Percentiles rank a stretch among this genome's conserved stretches.
Conservation (phyloP, 2,329 filamentous ascomycete genomes). For the Emmonsiellopsis sp. region DNA sequence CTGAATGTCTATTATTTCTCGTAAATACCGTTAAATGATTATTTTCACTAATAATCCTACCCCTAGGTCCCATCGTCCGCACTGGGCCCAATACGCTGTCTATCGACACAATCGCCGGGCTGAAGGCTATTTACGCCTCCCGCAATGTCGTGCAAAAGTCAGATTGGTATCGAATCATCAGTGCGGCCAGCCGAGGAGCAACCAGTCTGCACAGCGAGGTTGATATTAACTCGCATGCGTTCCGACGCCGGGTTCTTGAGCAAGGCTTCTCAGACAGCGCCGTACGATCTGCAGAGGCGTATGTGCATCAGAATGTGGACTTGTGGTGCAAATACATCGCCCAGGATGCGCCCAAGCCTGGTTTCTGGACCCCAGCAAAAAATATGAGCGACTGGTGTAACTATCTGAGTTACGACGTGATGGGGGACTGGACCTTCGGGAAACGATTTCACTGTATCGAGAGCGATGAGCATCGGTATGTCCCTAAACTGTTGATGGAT, state of each 20-base stretch:
- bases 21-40: background rate
- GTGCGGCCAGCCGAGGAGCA: constrained; percentile 16
- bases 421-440: constrained; percentile 28
- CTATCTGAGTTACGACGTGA: constrained; percentile 26
- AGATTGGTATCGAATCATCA: constrained; percentile 30
- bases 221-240: constrained; percentile 14
- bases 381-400: constrained; percentile 23
- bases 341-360: constrained; percentile 8
- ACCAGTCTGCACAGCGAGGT: constrained; percentile 16
- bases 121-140: constrained; percentile 47
- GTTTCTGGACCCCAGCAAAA: constrained; percentile 13
- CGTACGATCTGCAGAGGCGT: constrained; percentile 13
- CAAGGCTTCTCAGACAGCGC: constrained; percentile 24
- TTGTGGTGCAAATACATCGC: constrained; percentile 11
- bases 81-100: constrained; percentile 70
- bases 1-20: background rate
- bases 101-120: constrained; percentile 62
- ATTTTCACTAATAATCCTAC: too few relatives aligned
- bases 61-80: constrained; percentile 50
- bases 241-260: constrained; percentile 19
- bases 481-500: constrained; percentile 21
- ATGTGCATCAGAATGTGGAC: constrained; percentile 12
- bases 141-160: constrained; percentile 18
- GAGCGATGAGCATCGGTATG: constrained; percentile 8
- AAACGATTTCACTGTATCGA: constrained; percentile 25